Conservation (phyloP, 169 alveolate genomes). For the Eimeria sp. region DNA sequence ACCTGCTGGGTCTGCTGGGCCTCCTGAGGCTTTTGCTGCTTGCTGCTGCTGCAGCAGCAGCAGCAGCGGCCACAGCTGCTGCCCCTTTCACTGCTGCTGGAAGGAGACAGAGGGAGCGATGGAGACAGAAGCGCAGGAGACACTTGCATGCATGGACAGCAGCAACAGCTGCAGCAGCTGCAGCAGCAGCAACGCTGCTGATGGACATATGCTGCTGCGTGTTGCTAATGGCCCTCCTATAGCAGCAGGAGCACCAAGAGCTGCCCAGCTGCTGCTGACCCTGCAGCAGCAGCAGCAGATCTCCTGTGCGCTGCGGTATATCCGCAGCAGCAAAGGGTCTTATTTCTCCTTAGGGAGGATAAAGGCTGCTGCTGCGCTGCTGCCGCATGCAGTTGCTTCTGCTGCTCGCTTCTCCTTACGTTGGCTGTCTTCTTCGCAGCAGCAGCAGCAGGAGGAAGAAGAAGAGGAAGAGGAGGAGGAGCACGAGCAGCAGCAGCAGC, state of each 20-base stretch:
- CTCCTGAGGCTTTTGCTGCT: slow-evolving; percentile 12
- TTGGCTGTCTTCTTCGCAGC: slow-evolving; percentile 34
- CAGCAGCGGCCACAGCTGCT: slow-evolving; percentile 49
- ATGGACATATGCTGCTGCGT: background rate
- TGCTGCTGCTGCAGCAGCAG: slow-evolving; percentile 76
- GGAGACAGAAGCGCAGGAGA: slow-evolving; percentile 1
- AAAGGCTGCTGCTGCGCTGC: slow-evolving; percentile 47
- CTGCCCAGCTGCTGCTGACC: slow-evolving; percentile 20
- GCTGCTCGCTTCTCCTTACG: background rate
- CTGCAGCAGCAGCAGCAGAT: slow-evolving; percentile 48
- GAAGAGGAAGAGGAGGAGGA: background rate
- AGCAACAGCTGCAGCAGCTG: slow-evolving; percentile 21
- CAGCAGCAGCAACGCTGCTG: slow-evolving; percentile 53
- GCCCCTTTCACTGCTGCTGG: slow-evolving; percentile 56
- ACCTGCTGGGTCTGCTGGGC: background rate
- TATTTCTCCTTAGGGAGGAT: slow-evolving; percentile 22
- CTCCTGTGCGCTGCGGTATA: slow-evolving; percentile 39
- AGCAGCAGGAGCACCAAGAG: slow-evolving; percentile 15
- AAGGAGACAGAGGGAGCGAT: background rate
- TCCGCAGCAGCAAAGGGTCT: slow-evolving; percentile 5
- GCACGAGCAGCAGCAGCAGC: slow-evolving; percentile 22
- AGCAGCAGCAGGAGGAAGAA: slow-evolving; percentile 39
- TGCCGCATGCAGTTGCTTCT: slow-evolving; percentile 52
- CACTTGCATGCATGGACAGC: background rate
- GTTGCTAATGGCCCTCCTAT: background rate